A percentile compares a stretch with the other conserved stretches of the same genome.
phyloP scores from a whole-genome alignment of 2,329 filamentous ascomycete genomes.

The Botrytis hyacinthi region DNA sequence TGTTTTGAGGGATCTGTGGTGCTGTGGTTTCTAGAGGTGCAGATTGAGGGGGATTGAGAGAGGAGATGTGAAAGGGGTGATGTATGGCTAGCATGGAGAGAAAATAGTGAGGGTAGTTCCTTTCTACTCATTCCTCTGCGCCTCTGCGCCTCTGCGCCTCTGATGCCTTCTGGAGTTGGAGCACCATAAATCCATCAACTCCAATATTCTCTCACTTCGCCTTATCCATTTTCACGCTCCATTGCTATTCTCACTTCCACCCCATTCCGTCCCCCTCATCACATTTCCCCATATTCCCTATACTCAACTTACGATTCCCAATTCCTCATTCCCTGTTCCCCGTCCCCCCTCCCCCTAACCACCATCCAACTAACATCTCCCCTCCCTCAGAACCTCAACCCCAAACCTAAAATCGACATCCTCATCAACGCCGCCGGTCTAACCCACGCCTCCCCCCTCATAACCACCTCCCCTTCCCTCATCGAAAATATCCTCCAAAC shows the following conservation, averaged over 20 bases:
- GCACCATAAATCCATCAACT: too few relatives aligned
- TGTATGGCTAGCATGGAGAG: background rate
- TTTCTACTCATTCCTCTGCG: background rate
- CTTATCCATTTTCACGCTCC: background rate
- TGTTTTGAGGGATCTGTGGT: background rate
- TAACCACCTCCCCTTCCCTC: slow-evolving; percentile 49
- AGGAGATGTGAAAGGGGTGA: background rate
- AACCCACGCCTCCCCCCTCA: slow-evolving; percentile 63
- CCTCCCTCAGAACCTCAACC: background rate
- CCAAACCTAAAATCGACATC: slow-evolving; percentile 46
- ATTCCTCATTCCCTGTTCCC: too few relatives aligned
- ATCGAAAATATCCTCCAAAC: slow-evolving; percentile 61
- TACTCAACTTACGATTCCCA: too few relatives aligned
- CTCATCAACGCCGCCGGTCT: slow-evolving; percentile 81
- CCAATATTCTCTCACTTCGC: too few relatives aligned
- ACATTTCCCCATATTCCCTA: background rate
- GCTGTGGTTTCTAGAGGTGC: background rate
- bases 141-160: background rate
- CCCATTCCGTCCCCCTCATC: background rate
- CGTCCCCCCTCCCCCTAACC: too few relatives aligned
- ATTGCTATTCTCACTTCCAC: background rate
- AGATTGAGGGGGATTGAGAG: background rate
- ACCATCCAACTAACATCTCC: background rate
- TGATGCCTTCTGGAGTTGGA: background rate
- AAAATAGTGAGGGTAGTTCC: background rate